Evolutionary conservation across 768 basidiomycete species (phyloP).

Genomic region (Galerina marginata): DNA sequence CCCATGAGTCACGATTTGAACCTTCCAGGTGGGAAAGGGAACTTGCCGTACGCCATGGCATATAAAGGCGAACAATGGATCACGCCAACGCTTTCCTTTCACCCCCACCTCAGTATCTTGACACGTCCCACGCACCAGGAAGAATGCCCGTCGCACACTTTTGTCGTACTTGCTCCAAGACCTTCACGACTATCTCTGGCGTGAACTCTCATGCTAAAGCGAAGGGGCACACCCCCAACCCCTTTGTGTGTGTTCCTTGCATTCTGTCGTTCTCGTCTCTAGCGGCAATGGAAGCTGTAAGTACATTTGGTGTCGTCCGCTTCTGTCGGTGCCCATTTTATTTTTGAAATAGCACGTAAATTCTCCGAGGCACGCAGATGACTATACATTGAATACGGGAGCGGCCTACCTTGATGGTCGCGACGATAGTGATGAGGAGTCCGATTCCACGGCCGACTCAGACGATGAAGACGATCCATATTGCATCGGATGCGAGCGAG

Average conservation of each 20-base stretch:
- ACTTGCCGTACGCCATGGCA: no score
- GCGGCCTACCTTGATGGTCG: background rate
- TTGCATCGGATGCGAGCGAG: conserved; percentile 13
- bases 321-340: background rate
- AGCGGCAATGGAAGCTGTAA: conserved; percentile 7
- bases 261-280: conserved; percentile 7
- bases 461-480: conserved; percentile 10
- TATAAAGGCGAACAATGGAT: no score
- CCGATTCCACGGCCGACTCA: background rate
- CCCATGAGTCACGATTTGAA: no score
- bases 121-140: background rate
- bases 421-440: conserved; percentile 1
- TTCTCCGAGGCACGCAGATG: conserved; percentile 9
- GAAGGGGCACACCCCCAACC: conserved; percentile 8
- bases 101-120: background rate
- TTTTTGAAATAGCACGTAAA: conserved; percentile 12
- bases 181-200: conserved; percentile 6
- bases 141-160: conserved; percentile 13
- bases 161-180: conserved; percentile 14
- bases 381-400: background rate
- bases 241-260: conserved; percentile 11
- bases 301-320: background rate
- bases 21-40: no score
- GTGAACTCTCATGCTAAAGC: conserved; percentile 9
- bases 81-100: no score